A percentile compares a stretch with the other conserved stretches of the same genome.
phyloP scores from a whole-genome alignment of 331 rosid species.

The Phaseolus coccineus region DNA sequence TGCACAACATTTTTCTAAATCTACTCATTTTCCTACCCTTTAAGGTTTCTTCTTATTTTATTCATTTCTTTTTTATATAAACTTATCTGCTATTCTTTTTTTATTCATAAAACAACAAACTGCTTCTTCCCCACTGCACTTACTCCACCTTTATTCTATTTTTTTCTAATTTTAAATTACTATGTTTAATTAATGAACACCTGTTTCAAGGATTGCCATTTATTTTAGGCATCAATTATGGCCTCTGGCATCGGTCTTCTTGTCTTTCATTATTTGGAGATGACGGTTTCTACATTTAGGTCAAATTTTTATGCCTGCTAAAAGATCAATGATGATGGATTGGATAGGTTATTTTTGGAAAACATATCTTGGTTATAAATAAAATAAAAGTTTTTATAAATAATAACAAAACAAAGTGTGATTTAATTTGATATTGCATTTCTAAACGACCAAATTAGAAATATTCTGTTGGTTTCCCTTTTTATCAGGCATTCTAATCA shows the following conservation, averaged over 20 bases:
- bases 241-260: neutral
- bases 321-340: too few relatives aligned
- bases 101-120: neutral
- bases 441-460: too few relatives aligned
- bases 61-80: too few relatives aligned
- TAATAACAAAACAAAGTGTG: too few relatives aligned
- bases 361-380: too few relatives aligned
- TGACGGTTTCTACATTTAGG: neutral
- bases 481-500: too few relatives aligned
- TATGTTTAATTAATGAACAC: neutral
- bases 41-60: conserved; percentile 28
- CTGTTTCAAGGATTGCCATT: neutral
- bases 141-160: neutral
- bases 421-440: too few relatives aligned
- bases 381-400: too few relatives aligned
- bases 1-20: conserved; percentile 1
- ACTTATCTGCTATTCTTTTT: neutral
- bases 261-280: neutral
- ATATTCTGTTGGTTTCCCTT: too few relatives aligned
- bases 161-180: neutral
- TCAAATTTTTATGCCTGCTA: neutral
- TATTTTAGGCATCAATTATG: neutral
- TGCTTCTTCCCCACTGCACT: neutral
- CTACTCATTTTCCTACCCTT: conserved; percentile 16
- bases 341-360: too few relatives aligned